Percentiles rank a stretch among this genome's conserved stretches.
Conservation (phyloP, 2,329 filamentous ascomycete genomes). For the Bipolaris cookei region DNA sequence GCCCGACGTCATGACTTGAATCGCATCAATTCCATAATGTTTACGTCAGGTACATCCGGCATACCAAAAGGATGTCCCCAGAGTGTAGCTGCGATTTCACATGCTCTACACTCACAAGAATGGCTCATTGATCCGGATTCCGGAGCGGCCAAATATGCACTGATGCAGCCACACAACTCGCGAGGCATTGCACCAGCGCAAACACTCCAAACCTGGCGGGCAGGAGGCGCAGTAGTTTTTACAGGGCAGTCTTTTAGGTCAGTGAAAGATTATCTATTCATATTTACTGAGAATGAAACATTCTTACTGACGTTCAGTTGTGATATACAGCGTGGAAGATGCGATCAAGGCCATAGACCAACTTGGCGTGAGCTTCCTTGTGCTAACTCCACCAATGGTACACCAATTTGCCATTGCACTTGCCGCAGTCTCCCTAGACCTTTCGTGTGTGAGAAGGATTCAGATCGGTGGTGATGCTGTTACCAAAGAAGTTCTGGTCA, state of each 20-base stretch:
- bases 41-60: conserved; percentile 7
- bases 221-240: conserved; percentile 1
- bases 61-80: conserved; percentile 6
- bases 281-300: neutral
- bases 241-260: neutral
- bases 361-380: conserved; percentile 2
- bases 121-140: neutral
- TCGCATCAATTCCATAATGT: conserved; percentile 5
- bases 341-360: neutral
- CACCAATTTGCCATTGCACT: neutral
- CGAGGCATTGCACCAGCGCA: conserved; percentile 4
- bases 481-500: neutral
- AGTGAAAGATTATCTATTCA: neutral
- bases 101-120: neutral
- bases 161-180: conserved; percentile 4
- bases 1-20: neutral
- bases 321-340: neutral
- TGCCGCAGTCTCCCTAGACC: neutral
- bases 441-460: neutral
- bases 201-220: conserved; percentile 3
- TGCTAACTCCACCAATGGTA: conserved; percentile 6
- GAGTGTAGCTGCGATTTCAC: neutral
- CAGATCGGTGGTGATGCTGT: conserved; percentile 8
- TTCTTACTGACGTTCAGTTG: neutral
- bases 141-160: neutral